Evolutionary conservation across 768 basidiomycete genomes (phyloP).

Genomic region (Mycena amicta): DNA sequence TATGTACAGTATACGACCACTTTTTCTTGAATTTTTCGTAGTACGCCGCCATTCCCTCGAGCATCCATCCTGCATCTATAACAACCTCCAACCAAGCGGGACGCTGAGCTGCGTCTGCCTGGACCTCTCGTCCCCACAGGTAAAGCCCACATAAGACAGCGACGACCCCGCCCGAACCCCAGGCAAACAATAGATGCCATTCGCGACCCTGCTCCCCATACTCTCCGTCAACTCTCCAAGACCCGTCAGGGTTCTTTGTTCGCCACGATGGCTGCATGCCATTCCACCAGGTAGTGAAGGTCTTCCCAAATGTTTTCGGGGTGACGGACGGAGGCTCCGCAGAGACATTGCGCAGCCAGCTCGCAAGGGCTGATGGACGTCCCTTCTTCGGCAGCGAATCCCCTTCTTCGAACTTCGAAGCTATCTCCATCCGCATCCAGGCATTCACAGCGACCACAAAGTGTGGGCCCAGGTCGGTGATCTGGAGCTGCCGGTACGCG

Average conservation of each 20-base stretch:
- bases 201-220: background rate
- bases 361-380: background rate
- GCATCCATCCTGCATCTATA: background rate
- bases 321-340: background rate
- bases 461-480: background rate
- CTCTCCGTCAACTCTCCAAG: background rate
- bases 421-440: constrained; percentile 4
- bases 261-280: constrained; percentile 1
- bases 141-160: background rate
- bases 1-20: no score
- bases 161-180: background rate
- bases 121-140: background rate
- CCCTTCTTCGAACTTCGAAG: background rate
- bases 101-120: background rate
- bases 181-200: background rate
- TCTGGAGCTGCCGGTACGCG: background rate
- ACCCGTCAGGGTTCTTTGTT: background rate
- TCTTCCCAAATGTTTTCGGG: background rate
- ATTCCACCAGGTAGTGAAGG: background rate
- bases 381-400: background rate
- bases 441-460: background rate
- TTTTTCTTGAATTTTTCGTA: constrained; percentile 1
- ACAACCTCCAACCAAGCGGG: background rate
- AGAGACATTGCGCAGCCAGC: background rate
- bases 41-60: constrained; percentile 1